Evolutionary conservation across 2,329 filamentous ascomycete genomes (phyloP), one percentile per base, ranked within the genome.

Genomic region (Drechslera avenae): DNA sequence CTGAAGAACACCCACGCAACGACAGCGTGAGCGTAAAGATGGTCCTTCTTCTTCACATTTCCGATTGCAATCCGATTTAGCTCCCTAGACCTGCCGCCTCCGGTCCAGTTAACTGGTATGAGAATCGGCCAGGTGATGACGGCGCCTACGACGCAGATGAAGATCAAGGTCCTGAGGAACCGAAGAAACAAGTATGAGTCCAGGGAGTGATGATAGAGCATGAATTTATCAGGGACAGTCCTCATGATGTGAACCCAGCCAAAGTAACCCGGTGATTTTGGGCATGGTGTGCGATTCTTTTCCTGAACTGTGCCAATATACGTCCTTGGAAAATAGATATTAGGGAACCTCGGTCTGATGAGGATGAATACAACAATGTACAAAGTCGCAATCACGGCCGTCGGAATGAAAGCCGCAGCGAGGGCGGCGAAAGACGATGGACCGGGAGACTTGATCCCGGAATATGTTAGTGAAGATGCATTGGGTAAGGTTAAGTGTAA

Each of bases 171-270:
- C 67, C 91, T 90, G 57, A 97, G 77, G 67, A 93, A 96, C 30
- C 93, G 90, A 21, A 97, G 80, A 72, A 95, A 91, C 43, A 97
- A 85, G 73, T 93, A 97, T 26, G 89, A 89, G 71, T 99, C 93
- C 56, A 99, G 83, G 0, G 91, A 95, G 71, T 93, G 90, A 76
- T 96, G 91, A 66, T 94, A 90, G 17, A 97, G 83, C 19, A 92
- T 85, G 67, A 90, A 91, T 33, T 86, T 86, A 70, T 97, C 92
- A 3, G 82, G 79, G 16, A 86, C 73, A 35, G 76, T 75, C 45
- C 78, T 74, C 63, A 84, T 83, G 1, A 79, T 73, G 19, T 71
- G 68, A 31, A 79, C 56, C 78, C 78, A 81, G 47, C 66, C 66
- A 52, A 66, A 68, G 48, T 64, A 68, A 14, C 43, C 52, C 2